Percentiles rank a stretch among this genome's conserved stretches.
Conservation (phyloP, 306 rosid genomes). For the Casuarina glauca region DNA sequence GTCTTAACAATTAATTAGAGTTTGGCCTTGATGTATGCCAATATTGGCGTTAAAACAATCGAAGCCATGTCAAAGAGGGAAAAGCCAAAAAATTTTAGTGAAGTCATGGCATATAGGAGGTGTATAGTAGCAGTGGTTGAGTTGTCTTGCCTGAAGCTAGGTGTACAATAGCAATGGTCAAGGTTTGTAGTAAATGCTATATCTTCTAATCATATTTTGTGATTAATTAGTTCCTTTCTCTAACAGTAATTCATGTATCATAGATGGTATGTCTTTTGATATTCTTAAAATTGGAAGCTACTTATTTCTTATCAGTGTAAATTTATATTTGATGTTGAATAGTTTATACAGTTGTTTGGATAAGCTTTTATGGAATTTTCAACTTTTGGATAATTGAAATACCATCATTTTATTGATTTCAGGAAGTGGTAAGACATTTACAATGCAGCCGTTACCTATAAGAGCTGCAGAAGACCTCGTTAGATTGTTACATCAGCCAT, state of each 20-base stretch:
- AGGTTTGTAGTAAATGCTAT: not conserved
- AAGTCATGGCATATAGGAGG: not conserved
- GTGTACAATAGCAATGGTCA: no score
- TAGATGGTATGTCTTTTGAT: no score
- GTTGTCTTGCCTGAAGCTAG: not conserved
- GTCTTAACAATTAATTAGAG: not conserved
- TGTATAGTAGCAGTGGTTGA: not conserved
- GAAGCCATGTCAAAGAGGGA: not conserved
- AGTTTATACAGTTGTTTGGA: not conserved
- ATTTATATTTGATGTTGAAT: not conserved
- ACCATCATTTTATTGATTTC: constrained; percentile 34
- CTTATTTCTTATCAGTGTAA: not conserved
- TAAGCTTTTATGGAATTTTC: not conserved
- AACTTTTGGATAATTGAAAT: constrained; percentile 14
- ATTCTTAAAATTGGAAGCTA: not conserved
- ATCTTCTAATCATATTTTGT: not conserved
- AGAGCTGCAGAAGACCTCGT: constrained; percentile 91
- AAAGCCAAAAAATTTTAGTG: not conserved
- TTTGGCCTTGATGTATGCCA: not conserved
- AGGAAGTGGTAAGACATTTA: constrained; percentile 98
- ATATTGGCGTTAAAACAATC: not conserved
- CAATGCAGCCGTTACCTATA: constrained; percentile 96
- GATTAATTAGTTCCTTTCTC: not conserved
- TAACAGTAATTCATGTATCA: no score
- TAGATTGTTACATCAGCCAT: constrained; percentile 78